Evolutionary conservation across 148 eudicot species (phyloP), one percentile per base, ranked within the genome.

Genomic region (Arctostaphylos glauca): DNA sequence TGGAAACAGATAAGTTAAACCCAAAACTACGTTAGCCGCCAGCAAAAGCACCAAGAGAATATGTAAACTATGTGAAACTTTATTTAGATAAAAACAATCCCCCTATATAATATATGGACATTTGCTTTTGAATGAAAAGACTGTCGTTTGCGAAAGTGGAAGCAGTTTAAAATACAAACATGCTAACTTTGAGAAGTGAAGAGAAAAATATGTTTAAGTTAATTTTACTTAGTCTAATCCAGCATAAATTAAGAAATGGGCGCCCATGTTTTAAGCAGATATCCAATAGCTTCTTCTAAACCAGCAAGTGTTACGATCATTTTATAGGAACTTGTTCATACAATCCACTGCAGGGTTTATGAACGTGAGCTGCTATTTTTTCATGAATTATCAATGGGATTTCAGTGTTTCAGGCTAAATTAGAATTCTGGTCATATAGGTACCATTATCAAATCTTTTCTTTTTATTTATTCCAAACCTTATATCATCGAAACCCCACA

Each of bases 1-100:
- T 97, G 87, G 62, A 41, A 67, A 74, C 16, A 47, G 25, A 74
- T 9, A 38, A 21, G 25, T 44, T 7, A 5, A 16, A 84, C 18
- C 79, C 25, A 14, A 78, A 70, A 46, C 31, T 23, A 48, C 47
- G 2, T 55, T 14, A 78, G 84, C 25, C 18, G 70, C 38, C n/a
- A 43, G 43, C 15, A 7, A 19, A 81, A n/a, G 77, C 21, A 14
- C 13, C 66, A 71, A 25, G 74, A 31, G 44, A 84, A 19, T n/a
- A 21, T 41, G 62, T 19, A 44, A 59, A 64, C 38, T 48, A 15
- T 8, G 25, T 25, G 48, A 48, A 52, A 59, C 41, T 2, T 78
- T 47, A 46, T 47, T 70, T 55, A 14, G 43, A 43, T n/a, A 52
- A 44, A 44, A 25, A 25, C 43, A 83, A 70, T 43, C 58, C 31